These are phyloP conservation scores for Mortierella sp. DNA, from an alignment of 371 early-diverging fungal species.

Conservation along the genomic window DNA sequence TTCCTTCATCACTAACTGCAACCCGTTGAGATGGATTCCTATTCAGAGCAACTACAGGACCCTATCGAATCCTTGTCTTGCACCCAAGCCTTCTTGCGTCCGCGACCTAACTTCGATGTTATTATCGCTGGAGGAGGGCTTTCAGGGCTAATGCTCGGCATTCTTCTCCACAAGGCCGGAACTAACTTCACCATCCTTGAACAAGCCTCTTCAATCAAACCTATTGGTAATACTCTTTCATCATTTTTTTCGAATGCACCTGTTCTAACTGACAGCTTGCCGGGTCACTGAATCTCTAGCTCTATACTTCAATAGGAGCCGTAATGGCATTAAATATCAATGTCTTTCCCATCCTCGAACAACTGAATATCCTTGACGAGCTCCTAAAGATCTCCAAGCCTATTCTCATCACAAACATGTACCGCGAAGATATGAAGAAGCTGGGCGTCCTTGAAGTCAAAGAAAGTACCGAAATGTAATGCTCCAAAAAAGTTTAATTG, in stretches of 20 bases:
- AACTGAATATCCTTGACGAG: slow-evolving; percentile 20
- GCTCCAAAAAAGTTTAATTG: neutral
- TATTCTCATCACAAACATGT: neutral
- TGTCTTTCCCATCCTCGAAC: slow-evolving; percentile 13
- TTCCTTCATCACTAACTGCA: neutral
- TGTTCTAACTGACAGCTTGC: neutral
- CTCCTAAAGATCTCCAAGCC: slow-evolving; percentile 20
- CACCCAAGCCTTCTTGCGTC: neutral
- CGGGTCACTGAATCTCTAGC: neutral
- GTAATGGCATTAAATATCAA: neutral
- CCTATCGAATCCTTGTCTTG: neutral
- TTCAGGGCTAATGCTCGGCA: slow-evolving; percentile 3
- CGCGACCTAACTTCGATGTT: neutral
- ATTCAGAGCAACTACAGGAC: neutral
- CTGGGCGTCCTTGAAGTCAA: neutral
- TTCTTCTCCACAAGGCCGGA: neutral
- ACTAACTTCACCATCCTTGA: slow-evolving; percentile 8
- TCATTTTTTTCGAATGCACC: neutral
- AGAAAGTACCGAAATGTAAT: slow-evolving; percentile 3
- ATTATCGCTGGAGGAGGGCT: slow-evolving; percentile 10
- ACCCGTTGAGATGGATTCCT: neutral
- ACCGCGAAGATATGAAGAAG: neutral
- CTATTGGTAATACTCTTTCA: neutral
- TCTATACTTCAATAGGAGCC: neutral
- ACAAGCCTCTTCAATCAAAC: neutral